Conservation (phyloP, 179 eudicot species). For the Actinidia polygama region DNA sequence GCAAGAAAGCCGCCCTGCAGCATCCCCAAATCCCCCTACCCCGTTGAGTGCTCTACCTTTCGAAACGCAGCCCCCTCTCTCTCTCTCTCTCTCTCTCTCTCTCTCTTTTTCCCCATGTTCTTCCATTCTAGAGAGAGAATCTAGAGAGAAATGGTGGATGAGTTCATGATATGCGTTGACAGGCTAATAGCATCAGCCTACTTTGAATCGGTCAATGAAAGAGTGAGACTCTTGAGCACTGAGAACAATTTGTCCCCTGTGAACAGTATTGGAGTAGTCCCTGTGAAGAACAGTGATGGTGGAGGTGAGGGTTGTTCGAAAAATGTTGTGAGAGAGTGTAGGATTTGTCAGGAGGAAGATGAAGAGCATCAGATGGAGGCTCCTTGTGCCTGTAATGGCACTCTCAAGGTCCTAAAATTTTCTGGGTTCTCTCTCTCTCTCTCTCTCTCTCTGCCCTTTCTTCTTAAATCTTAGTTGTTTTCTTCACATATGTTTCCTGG, state of each 20-base stretch:
- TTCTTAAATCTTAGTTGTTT: background rate
- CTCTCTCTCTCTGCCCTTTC: background rate
- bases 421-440: constrained; percentile 1
- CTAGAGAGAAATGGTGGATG: constrained; percentile 50
- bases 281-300: constrained; percentile 1
- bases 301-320: constrained; percentile 27
- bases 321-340: constrained; percentile 56
- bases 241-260: constrained; percentile 21
- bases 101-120: constrained; percentile 14
- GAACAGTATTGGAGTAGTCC: background rate
- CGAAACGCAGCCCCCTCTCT: background rate
- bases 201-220: constrained; percentile 32
- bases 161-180: constrained; percentile 70
- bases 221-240: constrained; percentile 14
- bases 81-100: background rate
- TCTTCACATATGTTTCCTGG: background rate
- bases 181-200: constrained; percentile 51
- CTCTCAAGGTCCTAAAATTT: constrained; percentile 63
- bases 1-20: too few relatives aligned
- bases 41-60: background rate
- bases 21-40: too few relatives aligned
- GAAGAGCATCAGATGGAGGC: constrained; percentile 73
- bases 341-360: constrained; percentile 93
- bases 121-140: background rate
- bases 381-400: constrained; percentile 95